Percentiles rank a stretch among this genome's conserved stretches.
phyloP scores from a whole-genome alignment of 805 yeast species.

The Lipomyces mesembrius region DNA sequence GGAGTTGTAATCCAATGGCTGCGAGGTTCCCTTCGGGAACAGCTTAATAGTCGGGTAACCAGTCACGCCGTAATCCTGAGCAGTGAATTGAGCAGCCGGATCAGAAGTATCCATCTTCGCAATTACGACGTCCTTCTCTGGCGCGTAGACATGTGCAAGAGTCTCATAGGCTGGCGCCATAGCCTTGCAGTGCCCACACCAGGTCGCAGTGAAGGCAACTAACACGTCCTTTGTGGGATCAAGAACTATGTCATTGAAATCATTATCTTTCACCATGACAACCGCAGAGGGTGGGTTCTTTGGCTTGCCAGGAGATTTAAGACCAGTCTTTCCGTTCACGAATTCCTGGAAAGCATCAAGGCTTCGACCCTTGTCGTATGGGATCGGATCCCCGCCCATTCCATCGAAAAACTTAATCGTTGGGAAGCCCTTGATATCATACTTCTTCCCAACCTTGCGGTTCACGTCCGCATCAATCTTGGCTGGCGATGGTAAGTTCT shows the following conservation, averaged over 20 bases:
- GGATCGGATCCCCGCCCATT: constrained; percentile 38
- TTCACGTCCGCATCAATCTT: constrained; percentile 79
- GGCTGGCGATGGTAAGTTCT: constrained; percentile 53
- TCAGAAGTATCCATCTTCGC: constrained; percentile 57
- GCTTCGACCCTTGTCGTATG: constrained; percentile 50
- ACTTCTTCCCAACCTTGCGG: constrained; percentile 67
- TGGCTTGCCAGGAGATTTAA: constrained; percentile 21
- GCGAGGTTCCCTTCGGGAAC: constrained; percentile 50
- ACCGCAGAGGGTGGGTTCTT: constrained; percentile 30
- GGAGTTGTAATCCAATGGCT: constrained; percentile 57
- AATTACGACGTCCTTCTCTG: constrained; percentile 49
- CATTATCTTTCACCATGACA: constrained; percentile 48
- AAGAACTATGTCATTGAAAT: constrained; percentile 52
- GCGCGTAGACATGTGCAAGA: constrained; percentile 55
- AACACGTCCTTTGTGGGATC: constrained; percentile 48
- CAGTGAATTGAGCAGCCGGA: constrained; percentile 51
- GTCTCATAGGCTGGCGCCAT: constrained; percentile 57
- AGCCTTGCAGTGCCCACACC: constrained; percentile 64
- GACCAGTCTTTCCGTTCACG: constrained; percentile 46
- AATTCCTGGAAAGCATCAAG: constrained; percentile 61
- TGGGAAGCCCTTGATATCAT: constrained; percentile 79
- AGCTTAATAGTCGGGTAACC: constrained; percentile 62
- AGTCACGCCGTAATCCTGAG: constrained; percentile 50
- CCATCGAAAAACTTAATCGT: constrained; percentile 56
- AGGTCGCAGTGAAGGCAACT: constrained; percentile 60